Conservation (phyloP, 306 rosid species). For the Senna tora region DNA sequence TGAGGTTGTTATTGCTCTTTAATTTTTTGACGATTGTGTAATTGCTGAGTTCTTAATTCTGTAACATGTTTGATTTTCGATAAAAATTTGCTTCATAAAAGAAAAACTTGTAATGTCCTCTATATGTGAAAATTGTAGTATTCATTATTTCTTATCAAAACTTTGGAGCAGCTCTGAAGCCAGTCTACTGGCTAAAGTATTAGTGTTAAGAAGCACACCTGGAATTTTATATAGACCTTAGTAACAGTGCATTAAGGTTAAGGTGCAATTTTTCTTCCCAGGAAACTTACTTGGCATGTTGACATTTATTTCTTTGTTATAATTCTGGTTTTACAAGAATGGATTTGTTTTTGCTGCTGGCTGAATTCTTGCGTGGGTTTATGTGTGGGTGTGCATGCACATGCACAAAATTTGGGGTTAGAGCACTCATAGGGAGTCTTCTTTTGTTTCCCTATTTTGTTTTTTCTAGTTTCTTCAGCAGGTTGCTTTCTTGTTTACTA, state of each 20-base stretch:
- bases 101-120: conserved; percentile 19
- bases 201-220: conserved; percentile 1
- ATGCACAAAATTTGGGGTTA: conserved; percentile 6
- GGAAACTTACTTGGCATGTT: conserved; percentile 10
- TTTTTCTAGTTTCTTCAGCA: conserved; percentile 16
- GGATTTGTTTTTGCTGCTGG: conserved; percentile 14
- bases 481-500: conserved; percentile 6
- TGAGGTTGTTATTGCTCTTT: conserved; percentile 74
- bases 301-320: conserved; percentile 3
- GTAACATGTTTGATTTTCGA: background rate
- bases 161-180: conserved; percentile 6
- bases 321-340: conserved; percentile 12
- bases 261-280: conserved; percentile 16
- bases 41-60: conserved; percentile 15
- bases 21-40: conserved; percentile 24
- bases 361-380: conserved; percentile 5
- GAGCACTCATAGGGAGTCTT: conserved; percentile 1
- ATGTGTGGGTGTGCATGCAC: background rate
- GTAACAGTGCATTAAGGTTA: conserved; percentile 17
- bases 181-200: conserved; percentile 13
- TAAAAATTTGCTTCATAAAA: background rate
- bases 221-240: conserved; percentile 21
- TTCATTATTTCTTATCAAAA: conserved; percentile 6
- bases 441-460: conserved; percentile 21
- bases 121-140: conserved; percentile 21